A percentile compares a stretch with the other conserved stretches of the same genome.
Evolutionary conservation across 495 filamentous ascomycete species (phyloP).

Genomic region (Geoglossum glabrum): DNA sequence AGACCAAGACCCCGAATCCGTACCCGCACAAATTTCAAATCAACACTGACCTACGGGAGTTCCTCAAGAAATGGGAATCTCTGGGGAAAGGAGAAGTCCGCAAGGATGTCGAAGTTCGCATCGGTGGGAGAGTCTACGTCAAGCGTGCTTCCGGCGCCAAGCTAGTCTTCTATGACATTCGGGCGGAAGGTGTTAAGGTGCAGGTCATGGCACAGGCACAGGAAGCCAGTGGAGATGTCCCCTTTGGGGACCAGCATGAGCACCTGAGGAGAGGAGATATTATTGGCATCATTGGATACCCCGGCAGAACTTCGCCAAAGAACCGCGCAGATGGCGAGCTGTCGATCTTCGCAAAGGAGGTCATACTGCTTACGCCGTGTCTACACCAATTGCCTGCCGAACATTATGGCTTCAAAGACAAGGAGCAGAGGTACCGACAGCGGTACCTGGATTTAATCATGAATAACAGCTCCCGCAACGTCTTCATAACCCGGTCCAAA

Average conservation of each 20-base stretch:
- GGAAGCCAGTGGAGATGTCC: slow-evolving; percentile 34
- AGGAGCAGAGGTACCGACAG: slow-evolving; percentile 80
- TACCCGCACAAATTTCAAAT: slow-evolving; percentile 96
- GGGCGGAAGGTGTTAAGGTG: slow-evolving; percentile 60
- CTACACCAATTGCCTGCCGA: slow-evolving; percentile 83
- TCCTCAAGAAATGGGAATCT: slow-evolving; percentile 48
- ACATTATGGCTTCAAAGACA: slow-evolving; percentile 84
- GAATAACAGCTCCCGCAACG: slow-evolving; percentile 65
- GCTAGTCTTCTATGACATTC: slow-evolving; percentile 85
- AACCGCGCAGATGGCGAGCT: slow-evolving; percentile 71
- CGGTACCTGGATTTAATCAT: slow-evolving; percentile 90
- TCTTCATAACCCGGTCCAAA: slow-evolving; percentile 65
- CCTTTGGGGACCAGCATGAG: slow-evolving; percentile 78
- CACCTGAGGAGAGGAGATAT: slow-evolving; percentile 79
- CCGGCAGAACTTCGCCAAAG: slow-evolving; percentile 79
- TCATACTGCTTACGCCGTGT: slow-evolving; percentile 74
- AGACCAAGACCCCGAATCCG: slow-evolving; percentile 63
- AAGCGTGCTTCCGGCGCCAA: slow-evolving; percentile 67
- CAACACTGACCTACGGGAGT: slow-evolving; percentile 56
- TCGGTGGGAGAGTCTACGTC: slow-evolving; percentile 77
- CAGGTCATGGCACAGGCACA: slow-evolving; percentile 86
- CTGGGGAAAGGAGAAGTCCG: slow-evolving; percentile 73
- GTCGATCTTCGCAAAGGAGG: slow-evolving; percentile 76
- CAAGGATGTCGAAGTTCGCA: slow-evolving; percentile 46
- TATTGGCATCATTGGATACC: slow-evolving; percentile 71